These are phyloP conservation scores for Nemania sp. DNA, from an alignment of 2,329 filamentous ascomycete species.

Conservation along the genomic window DNA sequence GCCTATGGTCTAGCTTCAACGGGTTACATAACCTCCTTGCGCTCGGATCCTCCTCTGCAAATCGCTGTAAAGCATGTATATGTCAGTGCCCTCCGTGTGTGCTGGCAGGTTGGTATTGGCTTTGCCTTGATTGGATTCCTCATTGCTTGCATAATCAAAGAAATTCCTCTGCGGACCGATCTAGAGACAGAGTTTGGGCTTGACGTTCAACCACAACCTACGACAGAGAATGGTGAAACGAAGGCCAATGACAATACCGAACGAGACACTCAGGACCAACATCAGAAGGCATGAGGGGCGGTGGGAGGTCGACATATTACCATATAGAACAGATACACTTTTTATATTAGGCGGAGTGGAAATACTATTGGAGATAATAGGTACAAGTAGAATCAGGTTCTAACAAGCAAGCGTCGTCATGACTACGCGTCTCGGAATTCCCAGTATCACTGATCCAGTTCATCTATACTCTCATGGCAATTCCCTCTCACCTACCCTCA, in stretches of 20 bases:
- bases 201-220: not conserved
- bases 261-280: too few species aligned
- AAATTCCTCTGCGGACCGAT: not conserved
- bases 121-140: not conserved
- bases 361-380: too few species aligned
- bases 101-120: not conserved
- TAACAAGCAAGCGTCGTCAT: too few species aligned
- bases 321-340: too few species aligned
- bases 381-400: too few species aligned
- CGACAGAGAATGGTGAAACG: not conserved
- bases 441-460: too few species aligned
- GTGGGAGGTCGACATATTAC: too few species aligned
- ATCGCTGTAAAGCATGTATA: not conserved
- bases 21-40: not conserved
- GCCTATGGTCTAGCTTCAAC: not conserved
- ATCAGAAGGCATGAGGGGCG: too few species aligned
- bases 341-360: too few species aligned
- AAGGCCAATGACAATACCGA: not conserved
- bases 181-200: not conserved
- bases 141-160: not conserved
- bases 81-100: not conserved
- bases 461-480: too few species aligned
- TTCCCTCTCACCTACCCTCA: too few species aligned
- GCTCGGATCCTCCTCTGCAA: not conserved
- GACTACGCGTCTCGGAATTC: too few species aligned